Evolutionary conservation across 2,329 filamentous ascomycete species (phyloP), one percentile per base, ranked within the genome.

Genomic region (Lecanicillium sp.): DNA sequence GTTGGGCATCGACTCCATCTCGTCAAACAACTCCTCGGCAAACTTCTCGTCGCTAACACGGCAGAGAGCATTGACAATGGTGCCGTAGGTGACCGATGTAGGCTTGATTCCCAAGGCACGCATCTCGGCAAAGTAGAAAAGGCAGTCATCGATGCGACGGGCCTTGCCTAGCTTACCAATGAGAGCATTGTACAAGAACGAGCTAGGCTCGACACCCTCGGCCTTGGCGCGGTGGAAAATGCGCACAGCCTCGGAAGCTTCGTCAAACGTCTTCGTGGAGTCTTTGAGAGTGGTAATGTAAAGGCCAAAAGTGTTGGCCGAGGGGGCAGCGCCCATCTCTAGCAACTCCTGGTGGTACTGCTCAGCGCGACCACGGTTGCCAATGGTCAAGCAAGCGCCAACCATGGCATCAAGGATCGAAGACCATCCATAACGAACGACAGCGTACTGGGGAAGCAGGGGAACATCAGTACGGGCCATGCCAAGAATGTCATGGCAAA

Each of bases 271-370:
- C 79, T 95, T 95, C 55, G 89, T 89, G 1, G 89, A 95, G 62
- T 95, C 91, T 73, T 97, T 96, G 52, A 98, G 75, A 2, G 91
- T 97, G n/a, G 94, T 97, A 69, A 98, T 98, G 76, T 97, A 98
- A 15, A 98, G 79, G 51, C 93, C 93, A 58, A 94, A 98, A 1
- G 93, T 98, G 73, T 98, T 98, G 36, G 93, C 93, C 2, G 91
- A 95, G 14, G 93, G 93, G 9, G 90, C 85, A 51, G 87, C 83
- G 40, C 91, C 91, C 74, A 97, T 93, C 52, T 89, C 84, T 41
- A 95, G 75, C 56, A 98, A 77, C 65, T 98, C 89, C 66, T 93
- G 85, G 63, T 97, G 93, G 67, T 86, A 96, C 58, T 89, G 83
- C 64, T 86, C 84, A 52, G 93, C 93, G 51, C 88, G 73, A 50